Conservation (phyloP, 352 stramenopile genomes). For the Globisporangium megalacanthum region DNA sequence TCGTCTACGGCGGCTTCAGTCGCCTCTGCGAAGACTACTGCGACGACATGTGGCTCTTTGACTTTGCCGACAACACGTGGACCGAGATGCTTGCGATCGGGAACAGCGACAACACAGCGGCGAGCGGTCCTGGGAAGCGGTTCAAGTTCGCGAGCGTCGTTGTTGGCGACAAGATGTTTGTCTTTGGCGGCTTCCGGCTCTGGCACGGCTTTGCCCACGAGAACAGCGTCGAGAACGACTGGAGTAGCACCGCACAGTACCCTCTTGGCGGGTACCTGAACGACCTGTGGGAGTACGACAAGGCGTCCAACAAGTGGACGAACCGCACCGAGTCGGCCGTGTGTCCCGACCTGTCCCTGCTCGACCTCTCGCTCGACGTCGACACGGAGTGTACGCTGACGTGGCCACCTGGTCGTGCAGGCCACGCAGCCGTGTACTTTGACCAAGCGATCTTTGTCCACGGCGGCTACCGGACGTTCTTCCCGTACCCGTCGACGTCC, state of each 20-base stretch:
- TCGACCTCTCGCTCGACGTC: conserved; percentile 59
- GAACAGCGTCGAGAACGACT: conserved; percentile 87
- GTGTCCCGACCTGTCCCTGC: conserved; percentile 43
- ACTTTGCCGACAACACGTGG: conserved; percentile 89
- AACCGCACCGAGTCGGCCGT: conserved; percentile 70
- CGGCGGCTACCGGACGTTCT: conserved; percentile 93
- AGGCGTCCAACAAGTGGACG: conserved; percentile 50
- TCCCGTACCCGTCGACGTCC: conserved; percentile 91
- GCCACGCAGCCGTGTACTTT: conserved; percentile 76
- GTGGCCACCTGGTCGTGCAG: conserved; percentile 87
- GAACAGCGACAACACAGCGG: conserved; percentile 16
- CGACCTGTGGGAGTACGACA: conserved; percentile 91
- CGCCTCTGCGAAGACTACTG: conserved; percentile 94
- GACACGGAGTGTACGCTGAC: conserved; percentile 69
- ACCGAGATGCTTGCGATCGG: conserved; percentile 79
- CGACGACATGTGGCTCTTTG: conserved; percentile 94
- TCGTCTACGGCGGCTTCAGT: conserved; percentile 92
- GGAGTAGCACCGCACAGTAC: conserved; percentile 65
- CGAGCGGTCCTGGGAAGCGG: conserved; percentile 75
- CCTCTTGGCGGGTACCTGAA: conserved; percentile 92
- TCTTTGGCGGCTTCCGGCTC: conserved; percentile 92
- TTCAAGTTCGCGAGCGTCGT: conserved; percentile 91
- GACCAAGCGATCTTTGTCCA: conserved; percentile 84
- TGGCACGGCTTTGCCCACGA: conserved; percentile 94
- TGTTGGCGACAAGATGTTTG: conserved; percentile 45